Base-by-base conservation (phyloP, 345 rosid species). In the Punica granatum region DNA sequence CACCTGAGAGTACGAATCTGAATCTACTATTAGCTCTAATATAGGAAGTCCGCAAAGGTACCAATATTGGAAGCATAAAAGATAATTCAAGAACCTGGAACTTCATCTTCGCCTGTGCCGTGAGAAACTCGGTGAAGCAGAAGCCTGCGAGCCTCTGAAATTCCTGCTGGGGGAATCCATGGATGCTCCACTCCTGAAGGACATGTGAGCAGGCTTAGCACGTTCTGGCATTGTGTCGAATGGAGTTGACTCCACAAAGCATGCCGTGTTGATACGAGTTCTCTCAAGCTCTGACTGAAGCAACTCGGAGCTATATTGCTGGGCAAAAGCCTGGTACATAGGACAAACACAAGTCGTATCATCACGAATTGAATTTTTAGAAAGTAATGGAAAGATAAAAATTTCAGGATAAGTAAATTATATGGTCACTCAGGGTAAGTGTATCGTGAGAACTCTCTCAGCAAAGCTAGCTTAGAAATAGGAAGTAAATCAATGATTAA, bases 251-350 rank as follows among this genome's bases (percentile, higher is more conserved):
- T 88, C 95, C 4, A 76, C 83, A 43, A 94, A 94, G 77, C 99
- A 94, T 68, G 98, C 97, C 8, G 90, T 83, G 74, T 94, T 94
- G 36, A 89, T 73, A n/a, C 92, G 92, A 39, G 99, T 91, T 69
- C 92, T 89, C 82, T 91, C 97, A 10, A 94, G 80, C 79, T 94
- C 99, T 54, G 76, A 32, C 76, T 88, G 96, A 39, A 94, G 89
- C 70, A 94, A 75, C 69, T 91, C 99, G 1, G 88, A 70, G 72
- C 91, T 81, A 66, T 75, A 85, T 73, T 94, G 99, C 78, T 93
- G 90, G 16, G 95, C 89, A 37, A 90, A 80, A 65, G 90, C 94
- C 98, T 90, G 85, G 3, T 31, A 56, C 42, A 43, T 23, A 59
- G 32, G 28, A 46, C 43, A 26, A 9, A 12, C 23, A 28, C 51